Percentiles rank a stretch among this genome's conserved stretches.
Conservation (phyloP, 495 filamentous ascomycete genomes). For the Aspergillus hancockii region DNA sequence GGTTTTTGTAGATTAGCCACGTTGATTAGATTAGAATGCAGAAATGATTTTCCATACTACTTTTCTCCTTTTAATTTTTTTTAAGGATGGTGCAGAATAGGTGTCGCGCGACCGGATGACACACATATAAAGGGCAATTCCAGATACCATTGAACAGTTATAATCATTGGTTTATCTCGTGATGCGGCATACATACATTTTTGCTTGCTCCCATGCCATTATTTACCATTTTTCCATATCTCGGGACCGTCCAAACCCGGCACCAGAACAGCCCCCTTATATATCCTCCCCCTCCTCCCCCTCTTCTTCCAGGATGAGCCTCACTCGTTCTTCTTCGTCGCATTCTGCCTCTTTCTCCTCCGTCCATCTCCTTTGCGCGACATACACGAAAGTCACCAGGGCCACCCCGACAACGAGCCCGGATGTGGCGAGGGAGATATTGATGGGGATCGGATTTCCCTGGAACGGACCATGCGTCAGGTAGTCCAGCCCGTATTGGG, state of each 20-base stretch:
- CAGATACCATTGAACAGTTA: no score
- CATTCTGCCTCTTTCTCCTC: constrained; percentile 17
- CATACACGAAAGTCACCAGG: constrained; percentile 59
- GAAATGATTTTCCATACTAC: no score
- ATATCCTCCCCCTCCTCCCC: constrained; percentile 19
- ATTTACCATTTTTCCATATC: no score
- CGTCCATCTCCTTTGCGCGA: constrained; percentile 28
- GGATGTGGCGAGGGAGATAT: constrained; percentile 61
- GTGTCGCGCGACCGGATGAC: no score
- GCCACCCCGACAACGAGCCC: constrained; percentile 63
- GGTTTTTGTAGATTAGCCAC: neutral
- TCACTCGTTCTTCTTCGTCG: constrained; percentile 37
- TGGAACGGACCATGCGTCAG: constrained; percentile 72
- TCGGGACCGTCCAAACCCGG: no score
- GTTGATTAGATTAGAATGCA: neutral
- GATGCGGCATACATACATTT: no score
- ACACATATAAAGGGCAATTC: no score
- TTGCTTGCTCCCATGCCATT: no score
- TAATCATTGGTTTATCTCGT: no score
- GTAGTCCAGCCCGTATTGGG: constrained; percentile 77
- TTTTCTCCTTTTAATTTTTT: no score
- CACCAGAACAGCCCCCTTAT: neutral
- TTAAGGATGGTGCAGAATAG: no score
- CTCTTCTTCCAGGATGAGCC: constrained; percentile 35
- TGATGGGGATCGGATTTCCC: constrained; percentile 77